Evolutionary conservation across 108 stramenopile species (phyloP), one percentile per base, ranked within the genome.

Genomic region (Conticribra guillardii): DNA sequence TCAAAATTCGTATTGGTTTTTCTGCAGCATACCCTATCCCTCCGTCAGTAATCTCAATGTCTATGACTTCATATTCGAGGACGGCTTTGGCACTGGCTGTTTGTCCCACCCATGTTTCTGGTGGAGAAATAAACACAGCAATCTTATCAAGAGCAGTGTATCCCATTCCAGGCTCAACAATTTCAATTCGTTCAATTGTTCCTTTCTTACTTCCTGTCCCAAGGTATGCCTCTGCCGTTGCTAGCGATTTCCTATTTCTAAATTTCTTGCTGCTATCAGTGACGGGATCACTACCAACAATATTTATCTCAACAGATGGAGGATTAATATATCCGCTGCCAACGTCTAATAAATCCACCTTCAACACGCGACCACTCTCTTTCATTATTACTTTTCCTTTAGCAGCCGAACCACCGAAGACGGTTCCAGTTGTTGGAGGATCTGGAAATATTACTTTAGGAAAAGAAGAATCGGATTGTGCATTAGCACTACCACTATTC

Each of bases 1-100:
- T 86, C 33, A 79, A 66, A 0, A 91, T 64, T 2, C 33, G 62
- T 11, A 91, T 80, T 22, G 85, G 84, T 33, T 85, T 85, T 67
- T 91, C 90, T 1, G 86, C 84, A 4, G 89, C 87, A 66, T 94
- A 94, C n/a, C 93, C 93, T 19, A 76, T 77, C 33, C 93, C 93
- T n/a, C 66, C 67, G 59, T 89, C 69, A 29, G 77, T 63, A 27
- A 94, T 73, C 19, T 87, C 81, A 44, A 94, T 85, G n/a, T 74
- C 71, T 5, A 65, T 63, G 22, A 94, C 86, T 56, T 84, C 67
- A 41, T 88, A 82, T 51, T 94, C 93, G 53, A 87, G 71, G 23
- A 90, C 74, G 11, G 89, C 87, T 2, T 51, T 82, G 16, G 90
- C 90, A 28, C 81, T 86, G 7, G 90, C 87, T 9, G 58, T 45